These are phyloP conservation scores for Candida albicans DNA, from an alignment of 1,139 yeast genomes.

Conservation along the genomic window DNA sequence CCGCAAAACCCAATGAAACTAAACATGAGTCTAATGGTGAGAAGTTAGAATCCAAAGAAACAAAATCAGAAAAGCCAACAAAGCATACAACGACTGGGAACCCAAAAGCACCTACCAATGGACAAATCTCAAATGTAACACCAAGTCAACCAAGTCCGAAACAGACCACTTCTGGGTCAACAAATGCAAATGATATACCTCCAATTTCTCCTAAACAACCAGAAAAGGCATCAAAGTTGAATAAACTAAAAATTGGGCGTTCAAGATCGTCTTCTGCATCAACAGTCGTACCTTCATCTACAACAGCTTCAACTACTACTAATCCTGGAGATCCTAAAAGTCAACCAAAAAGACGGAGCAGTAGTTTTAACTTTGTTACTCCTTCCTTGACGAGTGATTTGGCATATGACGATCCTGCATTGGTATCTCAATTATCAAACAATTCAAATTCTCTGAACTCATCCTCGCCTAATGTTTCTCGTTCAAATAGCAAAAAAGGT, in stretches of 20 bases:
- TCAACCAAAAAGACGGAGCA: slow-evolving; percentile 10
- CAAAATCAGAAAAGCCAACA: background rate
- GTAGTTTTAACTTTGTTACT: slow-evolving; percentile 14
- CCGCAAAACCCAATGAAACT: slow-evolving; percentile 9
- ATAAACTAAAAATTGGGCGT: slow-evolving; percentile 30
- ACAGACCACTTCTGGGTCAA: background rate
- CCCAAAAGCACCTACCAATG: no score
- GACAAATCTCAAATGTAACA: background rate
- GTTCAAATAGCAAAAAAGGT: slow-evolving; percentile 33
- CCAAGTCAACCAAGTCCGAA: background rate
- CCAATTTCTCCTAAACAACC: slow-evolving; percentile 3
- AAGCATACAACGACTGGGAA: background rate
- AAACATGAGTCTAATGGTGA: background rate
- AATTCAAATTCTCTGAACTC: slow-evolving; percentile 10
- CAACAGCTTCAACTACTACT: slow-evolving; percentile 16
- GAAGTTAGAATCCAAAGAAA: background rate
- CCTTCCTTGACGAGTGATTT: slow-evolving; percentile 15
- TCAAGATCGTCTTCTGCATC: slow-evolving; percentile 29
- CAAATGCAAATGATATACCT: slow-evolving; percentile 2
- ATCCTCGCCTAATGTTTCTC: slow-evolving; percentile 19
- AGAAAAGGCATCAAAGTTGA: slow-evolving; percentile 20
- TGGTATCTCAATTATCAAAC: slow-evolving; percentile 12
- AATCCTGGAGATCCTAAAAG: slow-evolving; percentile 22
- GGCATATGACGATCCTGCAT: slow-evolving; percentile 12
- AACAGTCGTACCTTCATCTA: background rate